Conservation (phyloP, 2,329 filamentous ascomycete genomes). For the Pseudogymnoascus sp. region DNA sequence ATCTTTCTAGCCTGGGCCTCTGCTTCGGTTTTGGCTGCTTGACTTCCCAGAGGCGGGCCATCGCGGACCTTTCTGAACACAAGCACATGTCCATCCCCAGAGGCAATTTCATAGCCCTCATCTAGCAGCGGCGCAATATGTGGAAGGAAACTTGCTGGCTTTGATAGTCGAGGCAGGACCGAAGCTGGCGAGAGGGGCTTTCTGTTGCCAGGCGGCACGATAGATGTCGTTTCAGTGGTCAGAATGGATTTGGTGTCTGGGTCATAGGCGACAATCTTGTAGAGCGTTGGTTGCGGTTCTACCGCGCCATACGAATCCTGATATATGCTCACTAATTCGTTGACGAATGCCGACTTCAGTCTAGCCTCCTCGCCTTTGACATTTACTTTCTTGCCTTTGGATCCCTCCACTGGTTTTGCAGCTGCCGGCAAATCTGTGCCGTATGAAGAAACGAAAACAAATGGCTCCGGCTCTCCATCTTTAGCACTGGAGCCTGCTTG, state of each 20-base stretch:
- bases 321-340: slow-evolving; percentile 34
- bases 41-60: slow-evolving; percentile 15
- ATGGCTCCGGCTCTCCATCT: neutral
- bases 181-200: slow-evolving; percentile 48
- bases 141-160: slow-evolving; percentile 56
- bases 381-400: neutral
- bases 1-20: slow-evolving; percentile 37
- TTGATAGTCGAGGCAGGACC: slow-evolving; percentile 49
- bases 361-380: slow-evolving; percentile 9
- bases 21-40: slow-evolving; percentile 45
- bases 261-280: slow-evolving; percentile 61
- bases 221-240: slow-evolving; percentile 51
- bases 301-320: slow-evolving; percentile 35
- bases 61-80: slow-evolving; percentile 54
- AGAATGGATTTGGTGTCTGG: slow-evolving; percentile 47
- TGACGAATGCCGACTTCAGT: slow-evolving; percentile 27
- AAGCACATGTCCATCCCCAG: slow-evolving; percentile 53
- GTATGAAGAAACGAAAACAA: slow-evolving; percentile 7
- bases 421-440: slow-evolving; percentile 3
- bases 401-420: slow-evolving; percentile 19
- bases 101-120: slow-evolving; percentile 58
- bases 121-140: slow-evolving; percentile 50
- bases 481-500: neutral
- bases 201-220: slow-evolving; percentile 37
- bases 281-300: slow-evolving; percentile 31